Evolutionary conservation across 2,329 filamentous ascomycete genomes (phyloP), one percentile per base, ranked within the genome.

Genomic region (Raffaelea arxii): DNA sequence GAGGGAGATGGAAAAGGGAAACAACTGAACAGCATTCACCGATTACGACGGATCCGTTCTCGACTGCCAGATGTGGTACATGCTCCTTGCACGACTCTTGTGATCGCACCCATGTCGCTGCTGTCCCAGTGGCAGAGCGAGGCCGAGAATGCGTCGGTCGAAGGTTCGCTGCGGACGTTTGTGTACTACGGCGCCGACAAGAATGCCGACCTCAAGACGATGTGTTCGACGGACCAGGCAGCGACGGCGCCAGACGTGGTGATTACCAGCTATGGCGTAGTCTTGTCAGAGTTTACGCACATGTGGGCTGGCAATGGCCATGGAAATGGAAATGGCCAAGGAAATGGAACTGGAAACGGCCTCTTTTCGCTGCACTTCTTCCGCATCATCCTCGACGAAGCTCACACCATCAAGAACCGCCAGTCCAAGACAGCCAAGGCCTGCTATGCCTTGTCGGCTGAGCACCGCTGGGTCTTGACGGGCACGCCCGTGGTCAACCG

Each of bases 61-160:
- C 44, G 30, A n/a, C 38, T 47, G 14, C 49, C 71, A 10, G 67
- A 69, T 2, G 67, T 88, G 4, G 72, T 84, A 41, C 63, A 74
- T 45, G 92, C 90, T 2, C 90, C 89, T 1, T 86, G 84, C 59
- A 97, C 92, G 0, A 98, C 92, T 0, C 69, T 98, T 3, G 91
- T 98, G 0, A 77, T 98, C n/a, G 92, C 92, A 1, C 92, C 92
- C 2, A 97, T 96, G 81, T 97, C 92, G 10, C 71, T 98, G 3
- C 74, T 98, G n/a, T 78, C 91, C 0, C 92, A 98, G 61, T 98
- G 92, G 92, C 86, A 95, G 56, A 94, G 87, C 58, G 92, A 98
- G 67, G 87, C 90, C 0, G 80, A 90, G 55, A 94, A 91, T 58
- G 90, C 92, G 0, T 97, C 91, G 0, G 82, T 83, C 52, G 75